Evolutionary conservation across 176 grass and related monocot genomes (phyloP).

Genomic region (Neostapfia colusana): DNA sequence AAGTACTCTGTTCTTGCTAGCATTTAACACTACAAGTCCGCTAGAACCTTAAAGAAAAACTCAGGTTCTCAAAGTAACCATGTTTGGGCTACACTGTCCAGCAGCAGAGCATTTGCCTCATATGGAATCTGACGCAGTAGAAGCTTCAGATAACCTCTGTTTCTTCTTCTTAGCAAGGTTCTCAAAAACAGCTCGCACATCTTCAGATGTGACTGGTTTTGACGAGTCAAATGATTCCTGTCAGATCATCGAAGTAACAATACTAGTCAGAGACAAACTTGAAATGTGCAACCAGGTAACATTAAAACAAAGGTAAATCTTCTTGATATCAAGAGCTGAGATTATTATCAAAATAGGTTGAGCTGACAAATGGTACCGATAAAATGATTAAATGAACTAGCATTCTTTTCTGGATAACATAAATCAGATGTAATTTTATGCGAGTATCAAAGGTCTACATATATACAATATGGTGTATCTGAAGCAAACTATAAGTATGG

Average conservation of each 20-base stretch:
- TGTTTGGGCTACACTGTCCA: neutral
- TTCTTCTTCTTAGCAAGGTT: slow-evolving; percentile 91
- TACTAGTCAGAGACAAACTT: slow-evolving; percentile 19
- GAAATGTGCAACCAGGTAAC: neutral
- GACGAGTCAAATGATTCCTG: slow-evolving; percentile 79
- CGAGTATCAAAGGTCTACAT: neutral
- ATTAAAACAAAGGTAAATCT: slow-evolving; percentile 4
- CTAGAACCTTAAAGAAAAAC: slow-evolving; percentile 27
- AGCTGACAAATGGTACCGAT: neutral
- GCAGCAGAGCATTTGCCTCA: neutral
- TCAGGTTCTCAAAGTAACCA: neutral
- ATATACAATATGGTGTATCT: neutral
- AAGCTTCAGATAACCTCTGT: slow-evolving; percentile 62
- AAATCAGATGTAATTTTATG: neutral
- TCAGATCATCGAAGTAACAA: neutral
- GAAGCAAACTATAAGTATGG: neutral
- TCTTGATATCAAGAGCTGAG: slow-evolving; percentile 10
- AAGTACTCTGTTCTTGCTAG: neutral
- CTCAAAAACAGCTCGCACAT: slow-evolving; percentile 70
- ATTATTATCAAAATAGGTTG: neutral
- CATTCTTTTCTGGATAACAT: neutral
- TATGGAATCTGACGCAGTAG: neutral
- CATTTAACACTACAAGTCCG: slow-evolving; percentile 4
- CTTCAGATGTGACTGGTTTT: slow-evolving; percentile 83
- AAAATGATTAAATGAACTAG: slow-evolving; percentile 14